Base-by-base conservation (phyloP, 1,139 yeast genomes). In the Diutina neorugosa region DNA sequence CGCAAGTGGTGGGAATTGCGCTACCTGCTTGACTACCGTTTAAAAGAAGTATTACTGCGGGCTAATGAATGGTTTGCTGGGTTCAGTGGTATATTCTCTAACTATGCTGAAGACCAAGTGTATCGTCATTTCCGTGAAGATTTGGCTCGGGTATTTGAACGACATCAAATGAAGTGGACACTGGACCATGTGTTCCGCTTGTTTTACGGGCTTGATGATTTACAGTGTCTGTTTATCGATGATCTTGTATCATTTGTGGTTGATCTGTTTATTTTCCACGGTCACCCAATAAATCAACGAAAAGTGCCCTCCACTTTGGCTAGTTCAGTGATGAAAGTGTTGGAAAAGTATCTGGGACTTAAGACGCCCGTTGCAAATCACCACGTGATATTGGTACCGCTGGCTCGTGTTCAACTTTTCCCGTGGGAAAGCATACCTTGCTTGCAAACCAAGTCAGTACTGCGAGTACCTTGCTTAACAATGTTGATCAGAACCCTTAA, bases 371-470 rank as follows among this genome's bases (percentile, higher is more conserved):
- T 48, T 20, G 19, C 31, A 18, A 23, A 48, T 21, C 12, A n/a
- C 27, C 43, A 48, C 21, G 18, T 48, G 19, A 42, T 48, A 18
- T 14, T 48, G 37, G 51, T 46, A 4, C 50, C 50, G 8, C 40
- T 25, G 40, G 50, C 43, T 23, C 16, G 23, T 14, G 78, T 80
- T 12, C 67, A 69, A 31, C 73, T 93, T 51, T 46, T 46, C 16
- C 98, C 98, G 0, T 93, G 98, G 98, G 98, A 93, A 63, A 83
- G 90, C 0, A 65, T 91, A 41, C 76, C 81, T 0, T 72, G 77
- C 51, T 64, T 91, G 54, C 66, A 77, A 51, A 62, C 63, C 0
- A 69, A 68, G 48, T 81, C 96, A 0, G 77, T 87, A 0, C 79
- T 96, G 0, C 72, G 98, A 56, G 78, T 90, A 63, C 95, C 96